phyloP scores from a whole-genome alignment of 371 early-diverging fungal species.

The Batkoa obscura region DNA sequence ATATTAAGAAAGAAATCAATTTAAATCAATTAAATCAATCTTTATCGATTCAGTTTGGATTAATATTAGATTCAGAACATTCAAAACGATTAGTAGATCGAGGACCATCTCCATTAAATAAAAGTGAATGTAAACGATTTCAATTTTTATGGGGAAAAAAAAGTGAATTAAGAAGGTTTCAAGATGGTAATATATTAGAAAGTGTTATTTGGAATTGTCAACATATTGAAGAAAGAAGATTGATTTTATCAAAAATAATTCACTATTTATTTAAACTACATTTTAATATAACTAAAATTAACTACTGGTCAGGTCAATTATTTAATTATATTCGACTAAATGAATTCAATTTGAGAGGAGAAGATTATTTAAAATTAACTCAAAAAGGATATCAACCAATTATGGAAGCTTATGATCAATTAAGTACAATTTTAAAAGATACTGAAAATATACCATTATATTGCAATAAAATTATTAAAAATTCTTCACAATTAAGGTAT shows the following conservation, averaged over 20 bases:
- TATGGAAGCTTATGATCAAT: constrained; percentile 39
- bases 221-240: constrained; percentile 41
- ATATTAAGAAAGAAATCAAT: too few relatives aligned
- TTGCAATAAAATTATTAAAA: constrained; percentile 45
- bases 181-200: constrained; percentile 67
- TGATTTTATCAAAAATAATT: constrained; percentile 64
- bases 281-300: constrained; percentile 18
- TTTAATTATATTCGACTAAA: constrained; percentile 29
- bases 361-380: constrained; percentile 25
- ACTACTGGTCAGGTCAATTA: constrained; percentile 49
- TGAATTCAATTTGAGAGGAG: constrained; percentile 20
- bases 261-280: constrained; percentile 52
- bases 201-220: constrained; percentile 56
- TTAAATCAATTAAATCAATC: too few relatives aligned
- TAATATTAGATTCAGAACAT: constrained; percentile 45
- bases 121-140: constrained; percentile 42
- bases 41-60: constrained; percentile 24
- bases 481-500: constrained; percentile 47
- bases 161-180: constrained; percentile 68
- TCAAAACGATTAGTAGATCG: constrained; percentile 48
- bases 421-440: constrained; percentile 45
- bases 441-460: constrained; percentile 47
- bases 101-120: constrained; percentile 49
- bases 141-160: constrained; percentile 65
- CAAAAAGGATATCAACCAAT: constrained; percentile 45